These are phyloP conservation scores for Chytriomyces sp. DNA, from an alignment of 192 early-diverging fungal species.

Conservation along the genomic window DNA sequence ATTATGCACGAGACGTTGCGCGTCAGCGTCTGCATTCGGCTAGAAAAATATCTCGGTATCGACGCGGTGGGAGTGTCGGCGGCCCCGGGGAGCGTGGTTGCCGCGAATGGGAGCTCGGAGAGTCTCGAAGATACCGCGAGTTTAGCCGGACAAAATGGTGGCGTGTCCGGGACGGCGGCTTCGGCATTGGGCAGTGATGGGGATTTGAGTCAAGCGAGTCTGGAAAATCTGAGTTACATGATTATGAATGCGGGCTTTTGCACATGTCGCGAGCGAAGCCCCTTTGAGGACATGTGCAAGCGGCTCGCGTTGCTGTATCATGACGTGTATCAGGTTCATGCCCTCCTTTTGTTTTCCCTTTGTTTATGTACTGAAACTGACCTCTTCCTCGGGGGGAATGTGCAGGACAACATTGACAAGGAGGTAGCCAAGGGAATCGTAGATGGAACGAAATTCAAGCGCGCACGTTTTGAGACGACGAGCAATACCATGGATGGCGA, in stretches of 20 bases:
- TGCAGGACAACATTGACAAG: constrained; percentile 44
- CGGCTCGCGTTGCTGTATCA: constrained; percentile 59
- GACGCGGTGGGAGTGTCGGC: background rate
- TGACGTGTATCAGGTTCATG: constrained; percentile 51
- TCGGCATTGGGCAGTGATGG: background rate
- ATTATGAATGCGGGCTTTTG: constrained; percentile 35
- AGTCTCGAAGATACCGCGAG: background rate
- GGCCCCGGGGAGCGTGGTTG: background rate
- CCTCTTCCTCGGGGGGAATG: too few relatives aligned
- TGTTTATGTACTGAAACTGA: too few relatives aligned
- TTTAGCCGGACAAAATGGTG: background rate
- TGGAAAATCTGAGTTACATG: background rate
- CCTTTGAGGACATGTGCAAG: constrained; percentile 61
- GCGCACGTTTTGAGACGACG: constrained; percentile 52
- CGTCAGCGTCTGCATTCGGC: constrained; percentile 58
- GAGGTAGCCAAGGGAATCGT: constrained; percentile 46
- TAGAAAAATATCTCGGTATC: constrained; percentile 43
- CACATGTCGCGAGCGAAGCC: constrained; percentile 40
- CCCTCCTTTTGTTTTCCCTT: background rate
- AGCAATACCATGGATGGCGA: constrained; percentile 60
- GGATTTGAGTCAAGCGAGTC: background rate
- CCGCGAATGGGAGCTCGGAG: background rate
- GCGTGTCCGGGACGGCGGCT: background rate
- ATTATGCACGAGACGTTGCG: constrained; percentile 67
- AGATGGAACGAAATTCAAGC: constrained; percentile 48